These are phyloP conservation scores for Bonia amplexicaulis DNA, from an alignment of 176 grass and related monocot species.

Conservation along the genomic window DNA sequence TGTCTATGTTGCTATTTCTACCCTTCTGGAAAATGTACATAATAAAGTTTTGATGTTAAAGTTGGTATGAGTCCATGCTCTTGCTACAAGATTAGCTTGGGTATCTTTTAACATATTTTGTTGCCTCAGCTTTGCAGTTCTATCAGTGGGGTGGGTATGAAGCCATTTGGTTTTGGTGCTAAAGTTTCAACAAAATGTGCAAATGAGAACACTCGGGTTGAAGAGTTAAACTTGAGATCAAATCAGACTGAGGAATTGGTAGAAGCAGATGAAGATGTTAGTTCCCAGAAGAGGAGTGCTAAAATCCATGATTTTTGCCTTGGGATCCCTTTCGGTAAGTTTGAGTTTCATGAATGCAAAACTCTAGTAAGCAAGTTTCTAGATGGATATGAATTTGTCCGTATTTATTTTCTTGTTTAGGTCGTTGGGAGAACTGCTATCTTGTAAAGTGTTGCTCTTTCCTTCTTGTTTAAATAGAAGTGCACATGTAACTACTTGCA, in stretches of 20 bases:
- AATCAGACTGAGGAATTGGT: conserved; percentile 15
- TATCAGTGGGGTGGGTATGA: conserved; percentile 1
- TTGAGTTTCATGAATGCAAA: neutral
- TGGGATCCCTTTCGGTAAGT: conserved; percentile 77
- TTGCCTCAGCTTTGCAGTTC: conserved; percentile 34
- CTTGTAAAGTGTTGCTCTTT: neutral
- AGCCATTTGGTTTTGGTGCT: conserved; percentile 25
- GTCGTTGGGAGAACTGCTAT: neutral
- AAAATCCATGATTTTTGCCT: conserved; percentile 80
- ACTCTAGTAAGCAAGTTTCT: neutral
- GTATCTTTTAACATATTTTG: neutral
- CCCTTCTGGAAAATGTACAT: neutral
- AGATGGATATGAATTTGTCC: neutral
- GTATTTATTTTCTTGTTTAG: neutral
- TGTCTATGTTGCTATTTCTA: neutral
- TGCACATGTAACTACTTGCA: neutral
- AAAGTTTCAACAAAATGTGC: conserved; percentile 39
- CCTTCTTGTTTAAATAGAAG: neutral
- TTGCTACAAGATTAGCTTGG: neutral
- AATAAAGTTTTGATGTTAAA: neutral
- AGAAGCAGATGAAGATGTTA: conserved; percentile 3
- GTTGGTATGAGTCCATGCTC: neutral
- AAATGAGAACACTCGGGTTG: conserved; percentile 16
- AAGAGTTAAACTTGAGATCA: conserved; percentile 21
- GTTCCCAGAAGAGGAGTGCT: conserved; percentile 42